Base-by-base conservation (phyloP, 2,329 filamentous ascomycete genomes). In the Pseudogymnoascus verrucosus region DNA sequence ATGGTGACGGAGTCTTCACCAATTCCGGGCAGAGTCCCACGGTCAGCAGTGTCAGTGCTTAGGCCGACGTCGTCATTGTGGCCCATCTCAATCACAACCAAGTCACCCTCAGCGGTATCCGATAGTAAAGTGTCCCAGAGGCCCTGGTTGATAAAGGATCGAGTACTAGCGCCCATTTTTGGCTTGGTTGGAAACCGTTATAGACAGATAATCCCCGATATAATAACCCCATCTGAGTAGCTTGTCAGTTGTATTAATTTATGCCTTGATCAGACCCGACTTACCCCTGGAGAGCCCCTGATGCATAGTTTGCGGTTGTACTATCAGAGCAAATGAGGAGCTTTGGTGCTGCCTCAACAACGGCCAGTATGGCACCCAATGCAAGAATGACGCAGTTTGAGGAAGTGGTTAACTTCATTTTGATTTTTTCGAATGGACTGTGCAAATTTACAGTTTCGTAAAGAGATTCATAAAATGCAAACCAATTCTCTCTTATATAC, bases 21-120 rank as follows among this genome's bases (percentile, higher is more conserved):
- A 12, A 67, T 64, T 0, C 71, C 70, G 1, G 71, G 65, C 2
- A 72, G 57, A 12, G 67, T 67, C 4, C 65, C 69, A 40, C 70
- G 66, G 54, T 71, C 68, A 36, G 69, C 64, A 7, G 44, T 44
- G n/a, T 66, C 67, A 34, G 51, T 57, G 14, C 26, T 34, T 0
- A 68, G 68, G 21, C 70, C 70, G 2, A 65, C 70, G 26, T 69
- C 68, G 62, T 71, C 69, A 60, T 71, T 70, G 62, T 70, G 69
- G 59, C 69, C 69, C 67, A 70, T 70, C 61, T 71, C 69, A 31
- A 70, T 69, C 10, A 71, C 19, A 1, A 71, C 68, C 39, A 65
- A 68, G 65, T 70, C 67, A 3, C 68, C 67, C 19, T 62, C 21
- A 5, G 23, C n/a, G 4, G 66, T 68, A 2, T 59, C 36, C 4